Base-by-base conservation (phyloP, 495 filamentous ascomycete species). In the Tetracladium setigerum region DNA sequence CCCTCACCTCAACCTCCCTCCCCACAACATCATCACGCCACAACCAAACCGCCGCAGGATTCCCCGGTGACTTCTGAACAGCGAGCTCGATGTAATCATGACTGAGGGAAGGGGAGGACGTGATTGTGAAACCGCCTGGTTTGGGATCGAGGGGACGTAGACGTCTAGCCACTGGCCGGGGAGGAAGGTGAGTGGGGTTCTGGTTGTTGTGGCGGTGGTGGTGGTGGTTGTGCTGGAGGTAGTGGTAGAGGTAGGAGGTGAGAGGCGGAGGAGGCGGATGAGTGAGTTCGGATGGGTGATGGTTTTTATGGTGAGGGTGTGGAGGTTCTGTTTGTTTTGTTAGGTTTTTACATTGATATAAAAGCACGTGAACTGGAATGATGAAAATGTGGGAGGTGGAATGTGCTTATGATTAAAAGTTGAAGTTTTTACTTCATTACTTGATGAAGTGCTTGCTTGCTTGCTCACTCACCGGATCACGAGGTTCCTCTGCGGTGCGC, bases 91-190 rank as follows among this genome's bases (percentile, higher is more conserved):
- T 58, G 53, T 77, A 84, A 0, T 61, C 62, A 0, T 49, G 53
- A 63, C 53, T 40, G 5, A 53, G 48, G 4, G 67, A 69, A 4
- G 87, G 87, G 0, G 84, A 65, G 2, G 86, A 91, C n/a, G 86
- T 87, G 44, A 94, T 86, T 41, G 86, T 92, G 69, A 91, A 95
- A 5, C 87, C 88, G 7, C 87, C 88, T 2, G 87, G 81, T 62
- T 81, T 76, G 38, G 49, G 38, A 84, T 67, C 22, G 65, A 64
- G 0, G 87, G 85, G 39, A 85, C 71, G 56, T 86, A 78, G 5
- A 90, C 79, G 59, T 96, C 90, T 44, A 96, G 73, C 89, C 89
- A 96, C 73, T 95, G 90, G 30, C 90, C 90, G 1, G 90, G 83
- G 22, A 82, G 67, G 63, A 91, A 92, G n/a, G n/a, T n/a, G n/a